Evolutionary conservation across 2,329 filamentous ascomycete genomes (phyloP).

Genomic region (Albifimbria verrucaria): DNA sequence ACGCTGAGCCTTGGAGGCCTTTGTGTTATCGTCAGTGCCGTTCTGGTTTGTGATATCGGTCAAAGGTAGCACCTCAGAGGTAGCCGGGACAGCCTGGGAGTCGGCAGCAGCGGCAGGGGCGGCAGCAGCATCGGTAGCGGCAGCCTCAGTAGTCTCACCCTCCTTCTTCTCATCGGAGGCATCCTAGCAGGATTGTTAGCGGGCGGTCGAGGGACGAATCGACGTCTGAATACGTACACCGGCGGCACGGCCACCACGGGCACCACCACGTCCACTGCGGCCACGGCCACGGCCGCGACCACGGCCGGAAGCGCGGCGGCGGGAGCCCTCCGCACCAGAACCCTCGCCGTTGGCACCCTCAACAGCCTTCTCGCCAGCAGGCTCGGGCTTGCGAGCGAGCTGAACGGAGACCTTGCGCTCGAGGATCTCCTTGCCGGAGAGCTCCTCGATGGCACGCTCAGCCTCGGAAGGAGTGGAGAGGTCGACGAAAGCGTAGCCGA

Average conservation of each 20-base stretch:
- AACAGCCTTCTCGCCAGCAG: constrained; percentile 66
- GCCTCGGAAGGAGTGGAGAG: constrained; percentile 92
- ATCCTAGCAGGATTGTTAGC: constrained; percentile 19
- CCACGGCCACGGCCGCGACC: constrained; percentile 68
- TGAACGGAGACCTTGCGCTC: constrained; percentile 99
- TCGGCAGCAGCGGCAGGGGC: constrained; percentile 43
- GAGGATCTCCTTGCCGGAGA: constrained; percentile 96
- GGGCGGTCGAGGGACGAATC: not conserved
- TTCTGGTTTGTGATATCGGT: constrained; percentile 59
- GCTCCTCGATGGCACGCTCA: constrained; percentile 89
- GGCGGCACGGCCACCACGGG: constrained; percentile 52
- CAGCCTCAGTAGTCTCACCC: constrained; percentile 32
- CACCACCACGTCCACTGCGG: constrained; percentile 57
- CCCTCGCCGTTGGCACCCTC: constrained; percentile 76
- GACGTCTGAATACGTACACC: constrained; percentile 23
- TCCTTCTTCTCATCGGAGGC: constrained; percentile 45
- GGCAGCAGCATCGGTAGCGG: constrained; percentile 44
- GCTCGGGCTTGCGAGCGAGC: constrained; percentile 95
- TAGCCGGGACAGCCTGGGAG: constrained; percentile 35
- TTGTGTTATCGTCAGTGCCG: constrained; percentile 57
- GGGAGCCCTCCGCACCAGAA: constrained; percentile 62
- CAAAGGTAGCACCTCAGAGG: constrained; percentile 54
- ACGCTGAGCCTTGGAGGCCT: constrained; percentile 55
- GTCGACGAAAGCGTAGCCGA: constrained; percentile 98
- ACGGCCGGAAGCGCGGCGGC: constrained; percentile 61